Evolutionary conservation across 108 stramenopile genomes (phyloP).

Genomic region (Pseudonitzschia delicatissima): DNA sequence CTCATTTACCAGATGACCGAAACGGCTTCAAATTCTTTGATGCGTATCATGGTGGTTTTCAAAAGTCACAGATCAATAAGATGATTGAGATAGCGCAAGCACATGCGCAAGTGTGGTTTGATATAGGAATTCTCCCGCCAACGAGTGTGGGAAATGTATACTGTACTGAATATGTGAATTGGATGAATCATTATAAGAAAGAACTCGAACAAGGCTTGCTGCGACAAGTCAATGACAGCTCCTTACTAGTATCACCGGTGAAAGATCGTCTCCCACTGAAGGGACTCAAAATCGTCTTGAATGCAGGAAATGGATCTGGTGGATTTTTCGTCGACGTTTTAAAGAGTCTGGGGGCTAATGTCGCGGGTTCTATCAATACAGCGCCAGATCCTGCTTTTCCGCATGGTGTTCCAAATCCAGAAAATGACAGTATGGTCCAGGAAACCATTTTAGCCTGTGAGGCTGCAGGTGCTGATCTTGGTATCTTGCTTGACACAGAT

Average conservation of each 20-base stretch:
- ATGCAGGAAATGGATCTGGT: constrained; percentile 79
- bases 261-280: constrained; percentile 35
- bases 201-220: constrained; percentile 46
- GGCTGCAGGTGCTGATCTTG: constrained; percentile 65
- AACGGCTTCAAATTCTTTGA: constrained; percentile 85
- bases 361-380: constrained; percentile 48
- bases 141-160: constrained; percentile 57
- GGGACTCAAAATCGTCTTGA: constrained; percentile 67
- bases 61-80: constrained; percentile 21
- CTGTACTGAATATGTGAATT: constrained; percentile 68
- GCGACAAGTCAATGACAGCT: constrained; percentile 31
- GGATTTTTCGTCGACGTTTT: constrained; percentile 68
- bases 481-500: constrained; percentile 86
- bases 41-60: constrained; percentile 23
- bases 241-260: neutral
- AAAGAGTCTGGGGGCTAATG: constrained; percentile 68
- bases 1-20: constrained; percentile 73
- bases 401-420: constrained; percentile 80
- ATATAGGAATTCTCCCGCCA: constrained; percentile 64
- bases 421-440: constrained; percentile 59
- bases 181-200: constrained; percentile 59
- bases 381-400: constrained; percentile 66
- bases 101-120: constrained; percentile 48
- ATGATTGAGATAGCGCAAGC: constrained; percentile 39
- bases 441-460: constrained; percentile 60